Conservation (phyloP, 345 rosid species). For the Rhodamnia argentea region DNA sequence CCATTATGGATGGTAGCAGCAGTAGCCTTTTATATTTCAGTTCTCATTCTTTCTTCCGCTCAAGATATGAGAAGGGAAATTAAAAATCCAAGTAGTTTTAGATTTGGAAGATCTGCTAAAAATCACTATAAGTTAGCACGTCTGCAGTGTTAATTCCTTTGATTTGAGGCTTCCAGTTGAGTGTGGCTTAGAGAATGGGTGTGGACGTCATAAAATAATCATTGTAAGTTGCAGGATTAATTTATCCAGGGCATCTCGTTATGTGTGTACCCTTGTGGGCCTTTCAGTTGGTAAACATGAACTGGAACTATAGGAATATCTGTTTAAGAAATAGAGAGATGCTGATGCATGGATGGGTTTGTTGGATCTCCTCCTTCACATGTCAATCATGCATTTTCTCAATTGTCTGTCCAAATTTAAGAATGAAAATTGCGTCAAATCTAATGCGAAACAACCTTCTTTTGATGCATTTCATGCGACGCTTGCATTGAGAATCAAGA, state of each 20-base stretch:
- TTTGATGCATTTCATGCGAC: background rate
- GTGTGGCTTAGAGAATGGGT: background rate
- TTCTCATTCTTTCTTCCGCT: background rate
- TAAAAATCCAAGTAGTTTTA: background rate
- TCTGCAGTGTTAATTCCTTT: background rate
- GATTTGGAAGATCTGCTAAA: background rate
- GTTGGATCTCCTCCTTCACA: background rate
- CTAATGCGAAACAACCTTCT: background rate
- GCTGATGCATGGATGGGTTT: background rate
- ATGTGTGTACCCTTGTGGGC: background rate
- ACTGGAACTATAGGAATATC: background rate
- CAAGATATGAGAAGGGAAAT: background rate
- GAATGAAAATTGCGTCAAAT: background rate
- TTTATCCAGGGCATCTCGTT: background rate
- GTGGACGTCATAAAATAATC: background rate
- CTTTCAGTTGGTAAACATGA: background rate
- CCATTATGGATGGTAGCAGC: background rate
- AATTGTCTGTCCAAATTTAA: background rate
- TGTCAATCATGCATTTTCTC: background rate
- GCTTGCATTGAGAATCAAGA: background rate
- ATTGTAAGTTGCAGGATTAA: background rate
- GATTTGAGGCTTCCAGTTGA: background rate
- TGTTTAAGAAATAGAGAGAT: background rate
- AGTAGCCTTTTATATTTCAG: background rate
- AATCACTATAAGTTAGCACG: background rate